Percentiles rank a stretch among this genome's conserved stretches.
These are phyloP conservation scores for Quillaja saponaria DNA, from an alignment of 306 rosid species.

Conservation along the genomic window DNA sequence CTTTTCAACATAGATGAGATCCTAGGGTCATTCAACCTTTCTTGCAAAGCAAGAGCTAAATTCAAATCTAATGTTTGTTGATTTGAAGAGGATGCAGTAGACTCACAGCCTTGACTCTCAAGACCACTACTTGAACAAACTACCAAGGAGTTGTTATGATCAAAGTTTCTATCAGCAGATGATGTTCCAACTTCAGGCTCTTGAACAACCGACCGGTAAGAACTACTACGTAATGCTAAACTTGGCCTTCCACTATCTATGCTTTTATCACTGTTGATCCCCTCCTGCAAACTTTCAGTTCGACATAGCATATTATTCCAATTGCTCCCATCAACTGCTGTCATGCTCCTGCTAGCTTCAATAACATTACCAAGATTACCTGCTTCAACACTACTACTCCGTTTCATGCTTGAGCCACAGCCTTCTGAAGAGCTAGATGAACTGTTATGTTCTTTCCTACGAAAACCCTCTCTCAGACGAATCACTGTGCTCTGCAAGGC, in stretches of 20 bases:
- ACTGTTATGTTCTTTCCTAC: conserved; percentile 89
- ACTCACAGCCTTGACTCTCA: conserved; percentile 92
- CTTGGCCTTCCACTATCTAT: conserved; percentile 98
- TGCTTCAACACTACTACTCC: conserved; percentile 96
- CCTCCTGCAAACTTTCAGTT: conserved; percentile 74
- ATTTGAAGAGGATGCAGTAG: conserved; percentile 88
- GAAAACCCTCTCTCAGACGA: conserved; percentile 97
- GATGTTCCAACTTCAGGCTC: conserved; percentile 79
- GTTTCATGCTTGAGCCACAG: conserved; percentile 97
- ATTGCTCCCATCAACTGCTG: conserved; percentile 72
- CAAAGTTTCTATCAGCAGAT: conserved; percentile 57
- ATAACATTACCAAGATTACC: conserved; percentile 71
- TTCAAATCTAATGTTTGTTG: conserved; percentile 88
- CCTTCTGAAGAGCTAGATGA: conserved; percentile 98
- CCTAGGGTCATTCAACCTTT: conserved; percentile 95
- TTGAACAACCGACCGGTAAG: conserved; percentile 87
- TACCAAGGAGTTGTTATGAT: conserved; percentile 64
- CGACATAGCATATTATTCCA: conserved; percentile 71
- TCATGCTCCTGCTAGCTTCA: conserved; percentile 62
- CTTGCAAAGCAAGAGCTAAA: conserved; percentile 92
- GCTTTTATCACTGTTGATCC: conserved; percentile 93
- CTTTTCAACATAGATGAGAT: conserved; percentile 81
- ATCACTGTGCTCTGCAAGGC: conserved; percentile 96
- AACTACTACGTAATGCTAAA: conserved; percentile 86
- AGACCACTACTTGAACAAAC: conserved; percentile 91